phyloP scores from a whole-genome alignment of 108 stramenopile species.

The Ochromonas danica region DNA sequence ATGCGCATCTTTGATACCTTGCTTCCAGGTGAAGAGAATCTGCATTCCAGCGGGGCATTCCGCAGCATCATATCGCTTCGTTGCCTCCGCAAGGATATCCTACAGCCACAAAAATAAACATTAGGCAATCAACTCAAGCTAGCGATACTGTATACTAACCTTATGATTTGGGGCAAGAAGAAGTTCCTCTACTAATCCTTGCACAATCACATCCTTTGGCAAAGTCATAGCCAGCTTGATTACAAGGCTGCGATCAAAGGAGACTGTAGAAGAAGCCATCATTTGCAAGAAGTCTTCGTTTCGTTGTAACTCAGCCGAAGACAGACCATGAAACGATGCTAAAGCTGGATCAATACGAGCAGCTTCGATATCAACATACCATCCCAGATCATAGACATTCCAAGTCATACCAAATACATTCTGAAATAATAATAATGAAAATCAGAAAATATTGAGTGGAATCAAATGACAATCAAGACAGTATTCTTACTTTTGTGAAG shows the following conservation, averaged over 20 bases:
- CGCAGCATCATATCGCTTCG: not conserved
- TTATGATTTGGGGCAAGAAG: not conserved
- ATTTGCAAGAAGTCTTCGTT: not conserved
- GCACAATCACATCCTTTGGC: not conserved
- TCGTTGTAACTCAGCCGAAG: not conserved
- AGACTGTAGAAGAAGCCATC: not conserved
- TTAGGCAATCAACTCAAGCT: not conserved
- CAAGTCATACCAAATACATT: conserved; percentile 2
- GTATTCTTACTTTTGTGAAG: not conserved
- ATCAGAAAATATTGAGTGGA: not conserved
- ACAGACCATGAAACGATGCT: not conserved
- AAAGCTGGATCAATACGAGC: not conserved
- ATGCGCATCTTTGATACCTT: not conserved
- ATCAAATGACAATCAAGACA: not conserved
- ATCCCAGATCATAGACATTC: not conserved
- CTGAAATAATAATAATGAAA: not conserved
- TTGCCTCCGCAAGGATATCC: not conserved
- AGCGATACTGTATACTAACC: not conserved
- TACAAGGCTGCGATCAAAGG: not conserved
- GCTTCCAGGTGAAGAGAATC: conserved; percentile 9
- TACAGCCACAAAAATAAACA: not conserved
- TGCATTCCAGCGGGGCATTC: not conserved
- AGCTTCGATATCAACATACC: conserved; percentile 13
- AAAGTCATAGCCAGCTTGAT: conserved; percentile 10
- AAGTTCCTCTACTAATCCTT: conserved; percentile 5